phyloP scores from a whole-genome alignment of 2,329 filamentous ascomycete genomes.

The Trichophyton equinum region DNA sequence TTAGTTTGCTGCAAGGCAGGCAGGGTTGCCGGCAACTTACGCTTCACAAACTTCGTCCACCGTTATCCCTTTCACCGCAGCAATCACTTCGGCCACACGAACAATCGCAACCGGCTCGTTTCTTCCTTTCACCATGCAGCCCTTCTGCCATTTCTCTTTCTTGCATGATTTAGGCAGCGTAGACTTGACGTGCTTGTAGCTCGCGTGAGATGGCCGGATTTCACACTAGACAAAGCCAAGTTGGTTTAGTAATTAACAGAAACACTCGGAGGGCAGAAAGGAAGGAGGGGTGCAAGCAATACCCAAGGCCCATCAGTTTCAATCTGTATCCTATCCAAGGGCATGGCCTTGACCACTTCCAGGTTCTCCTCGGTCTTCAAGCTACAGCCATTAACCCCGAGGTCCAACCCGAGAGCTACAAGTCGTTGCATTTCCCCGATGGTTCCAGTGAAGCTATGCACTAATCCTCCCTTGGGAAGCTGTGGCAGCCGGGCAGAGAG shows the following conservation, averaged over 20 bases:
- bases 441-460: constrained; percentile 91
- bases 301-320: constrained; percentile 93
- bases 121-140: constrained; percentile 81
- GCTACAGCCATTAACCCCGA: constrained; percentile 94
- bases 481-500: constrained; percentile 51
- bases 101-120: constrained; percentile 87
- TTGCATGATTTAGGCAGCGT: constrained; percentile 74
- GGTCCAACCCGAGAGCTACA: constrained; percentile 67
- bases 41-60: constrained; percentile 77
- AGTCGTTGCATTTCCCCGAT: constrained; percentile 71
- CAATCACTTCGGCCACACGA: constrained; percentile 77
- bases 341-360: constrained; percentile 66
- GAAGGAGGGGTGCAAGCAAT: constrained; percentile 11
- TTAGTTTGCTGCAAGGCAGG: not conserved
- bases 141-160: constrained; percentile 87
- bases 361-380: constrained; percentile 91
- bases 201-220: constrained; percentile 77
- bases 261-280: not conserved
- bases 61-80: constrained; percentile 65
- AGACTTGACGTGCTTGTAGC: constrained; percentile 58
- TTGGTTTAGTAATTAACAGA: not conserved
- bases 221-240: constrained; percentile 53
- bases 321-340: constrained; percentile 70
- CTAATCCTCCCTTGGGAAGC: constrained; percentile 64
- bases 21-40: constrained; percentile 29